Percentiles rank a stretch among this genome's conserved stretches.
phyloP scores from a whole-genome alignment of 1,284 basidiomycete genomes.

The Prillingera fragicola region DNA sequence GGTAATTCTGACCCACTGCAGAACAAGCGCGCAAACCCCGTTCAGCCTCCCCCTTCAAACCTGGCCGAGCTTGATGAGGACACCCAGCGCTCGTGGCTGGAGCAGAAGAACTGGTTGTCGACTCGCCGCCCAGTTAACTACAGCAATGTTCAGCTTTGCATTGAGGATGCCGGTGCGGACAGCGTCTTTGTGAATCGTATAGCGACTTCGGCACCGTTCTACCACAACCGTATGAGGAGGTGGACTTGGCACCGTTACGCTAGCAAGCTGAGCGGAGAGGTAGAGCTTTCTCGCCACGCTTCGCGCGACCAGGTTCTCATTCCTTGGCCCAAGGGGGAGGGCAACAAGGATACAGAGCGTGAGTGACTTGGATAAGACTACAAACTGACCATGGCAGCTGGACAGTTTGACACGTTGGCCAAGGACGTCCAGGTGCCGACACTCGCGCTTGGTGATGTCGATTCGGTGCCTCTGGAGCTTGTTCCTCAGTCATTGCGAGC shows the following conservation, averaged over 20 bases:
- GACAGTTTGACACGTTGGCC: conserved; percentile 20
- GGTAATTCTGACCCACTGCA: conserved; percentile 5
- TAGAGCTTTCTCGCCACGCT: conserved; percentile 8
- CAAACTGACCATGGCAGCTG: conserved; percentile 8
- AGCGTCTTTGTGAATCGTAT: conserved; percentile 41
- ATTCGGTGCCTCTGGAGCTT: conserved; percentile 5
- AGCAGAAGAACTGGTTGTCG: conserved; percentile 28
- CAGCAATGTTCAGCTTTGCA: conserved; percentile 44
- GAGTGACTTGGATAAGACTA: conserved; percentile 3
- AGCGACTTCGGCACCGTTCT: conserved; percentile 28
- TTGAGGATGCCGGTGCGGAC: conserved; percentile 25
- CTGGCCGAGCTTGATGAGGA: conserved; percentile 22
- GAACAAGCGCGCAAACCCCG: conserved; percentile 33
- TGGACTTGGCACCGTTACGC: conserved; percentile 36
- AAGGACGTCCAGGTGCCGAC: conserved; percentile 6
- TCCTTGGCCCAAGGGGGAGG: conserved; percentile 25
- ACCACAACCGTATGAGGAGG: conserved; percentile 22
- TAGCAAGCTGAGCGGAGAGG: conserved; percentile 22
- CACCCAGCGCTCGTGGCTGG: conserved; percentile 19
- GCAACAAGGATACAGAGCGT: conserved; percentile 1
- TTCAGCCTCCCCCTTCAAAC: conserved; percentile 29
- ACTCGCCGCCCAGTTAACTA: conserved; percentile 40
- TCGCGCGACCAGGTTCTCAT: conserved; percentile 24
- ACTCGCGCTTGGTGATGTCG: conserved; percentile 10
- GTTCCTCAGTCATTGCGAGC: conserved; percentile 24